Evolutionary conservation across 2,329 filamentous ascomycete species (phyloP).

Genomic region (Gremmenia infestans): DNA sequence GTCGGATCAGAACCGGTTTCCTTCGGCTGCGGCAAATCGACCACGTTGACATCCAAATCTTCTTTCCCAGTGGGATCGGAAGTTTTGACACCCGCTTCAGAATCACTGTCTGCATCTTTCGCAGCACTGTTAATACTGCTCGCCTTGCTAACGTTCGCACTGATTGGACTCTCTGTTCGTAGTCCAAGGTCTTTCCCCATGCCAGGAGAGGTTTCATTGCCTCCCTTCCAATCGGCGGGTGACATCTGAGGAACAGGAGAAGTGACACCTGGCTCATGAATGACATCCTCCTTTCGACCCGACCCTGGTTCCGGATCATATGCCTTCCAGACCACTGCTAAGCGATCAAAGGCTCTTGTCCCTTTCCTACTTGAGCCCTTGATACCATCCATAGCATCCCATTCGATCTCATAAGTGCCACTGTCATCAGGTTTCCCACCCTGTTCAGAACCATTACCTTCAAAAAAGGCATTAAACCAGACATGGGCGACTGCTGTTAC

Average conservation of each 20-base stretch:
- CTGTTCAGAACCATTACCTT: slow-evolving; percentile 70
- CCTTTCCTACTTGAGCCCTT: slow-evolving; percentile 85
- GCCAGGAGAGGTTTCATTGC: slow-evolving; percentile 40
- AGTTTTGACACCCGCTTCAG: slow-evolving; percentile 22
- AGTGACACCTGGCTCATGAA: slow-evolving; percentile 60
- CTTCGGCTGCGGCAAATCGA: slow-evolving; percentile 20
- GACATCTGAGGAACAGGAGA: slow-evolving; percentile 65
- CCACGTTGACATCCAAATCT: slow-evolving; percentile 19
- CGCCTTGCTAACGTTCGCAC: slow-evolving; percentile 64
- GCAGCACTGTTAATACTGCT: slow-evolving; percentile 55
- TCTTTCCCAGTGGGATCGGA: slow-evolving; percentile 27
- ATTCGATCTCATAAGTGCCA: slow-evolving; percentile 67
- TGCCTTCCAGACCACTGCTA: slow-evolving; percentile 79
- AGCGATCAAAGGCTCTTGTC: slow-evolving; percentile 70
- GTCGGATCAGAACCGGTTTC: slow-evolving; percentile 16
- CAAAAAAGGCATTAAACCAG: slow-evolving; percentile 96
- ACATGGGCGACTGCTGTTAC: slow-evolving; percentile 90
- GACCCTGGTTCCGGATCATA: slow-evolving; percentile 27
- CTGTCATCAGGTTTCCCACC: slow-evolving; percentile 60
- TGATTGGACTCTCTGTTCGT: slow-evolving; percentile 58
- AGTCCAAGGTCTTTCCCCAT: slow-evolving; percentile 64
- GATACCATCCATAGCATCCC: slow-evolving; percentile 85
- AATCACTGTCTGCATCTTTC: slow-evolving; percentile 16
- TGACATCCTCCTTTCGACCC: slow-evolving; percentile 37
- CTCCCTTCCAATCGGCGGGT: slow-evolving; percentile 69